Evolutionary conservation across 345 rosid genomes (phyloP), one percentile per base, ranked within the genome.

Genomic region (Gossypioides kirkii): DNA sequence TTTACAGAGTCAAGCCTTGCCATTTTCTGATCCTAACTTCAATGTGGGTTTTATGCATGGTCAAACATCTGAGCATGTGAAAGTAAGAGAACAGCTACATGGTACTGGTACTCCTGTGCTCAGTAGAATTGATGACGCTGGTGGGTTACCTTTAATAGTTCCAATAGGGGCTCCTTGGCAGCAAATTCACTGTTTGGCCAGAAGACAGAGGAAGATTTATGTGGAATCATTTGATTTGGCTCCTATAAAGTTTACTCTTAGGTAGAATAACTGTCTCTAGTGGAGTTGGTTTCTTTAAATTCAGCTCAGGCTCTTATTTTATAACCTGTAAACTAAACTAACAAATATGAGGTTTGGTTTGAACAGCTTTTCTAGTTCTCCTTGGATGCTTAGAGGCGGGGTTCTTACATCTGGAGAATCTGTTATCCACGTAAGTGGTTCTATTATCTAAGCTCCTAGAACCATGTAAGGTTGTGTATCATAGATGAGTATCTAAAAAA

Each of bases 111-210:
- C 77, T 77, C 72, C 75, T 74, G 77, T 73, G 18, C 78, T 75
- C 68, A 79, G 47, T 75, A 80, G 76, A 83, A 84, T 77, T 70
- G 81, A 80, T 43, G 77, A 75, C 66, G 74, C 80, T 74, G 71
- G 69, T 80, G 78, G 79, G 45, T 78, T 80, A 56, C 94, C 97
- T 77, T 82, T 80, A 67, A 80, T 89, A 71, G 84, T 88, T 86
- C 98, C 98, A 47, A 86, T 94, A 68, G 98, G 98, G 72, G 98
- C 97, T 76, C 98, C 98, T 77, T 89, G 97, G 98, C 97, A 94
- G 80, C 79, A 83, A 74, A 89, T 94, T 79, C 84, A 86, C 77
- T 84, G 86, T 73, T 82, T 88, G 83, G 96, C 97, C 66, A 84
- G 95, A 85, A 89, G 93, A 75, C 87, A 87, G 71, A 87, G 82